Evolutionary conservation across 345 rosid species (phyloP).

Genomic region (Acer negundo): DNA sequence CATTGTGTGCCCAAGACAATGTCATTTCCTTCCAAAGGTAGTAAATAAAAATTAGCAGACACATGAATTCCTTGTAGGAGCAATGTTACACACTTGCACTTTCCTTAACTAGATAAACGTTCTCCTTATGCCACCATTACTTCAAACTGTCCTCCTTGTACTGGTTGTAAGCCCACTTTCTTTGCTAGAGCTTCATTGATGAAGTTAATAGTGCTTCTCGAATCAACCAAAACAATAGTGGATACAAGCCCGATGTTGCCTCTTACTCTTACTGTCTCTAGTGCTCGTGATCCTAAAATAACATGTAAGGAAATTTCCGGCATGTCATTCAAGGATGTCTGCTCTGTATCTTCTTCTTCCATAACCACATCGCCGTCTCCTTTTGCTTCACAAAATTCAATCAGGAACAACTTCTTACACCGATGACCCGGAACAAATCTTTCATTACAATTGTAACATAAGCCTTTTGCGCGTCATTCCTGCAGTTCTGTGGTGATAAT

Average conservation of each 20-base stretch:
- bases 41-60: background rate
- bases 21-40: background rate
- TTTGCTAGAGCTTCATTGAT: background rate
- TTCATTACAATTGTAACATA: no score
- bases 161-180: background rate
- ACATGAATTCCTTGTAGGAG: background rate
- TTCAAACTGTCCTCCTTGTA: background rate
- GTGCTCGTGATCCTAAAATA: background rate
- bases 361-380: no score
- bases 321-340: no score
- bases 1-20: no score
- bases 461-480: no score
- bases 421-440: no score
- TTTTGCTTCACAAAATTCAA: no score
- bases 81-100: background rate
- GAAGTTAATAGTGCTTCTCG: background rate
- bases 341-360: no score
- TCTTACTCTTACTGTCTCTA: background rate
- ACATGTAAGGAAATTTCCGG: background rate
- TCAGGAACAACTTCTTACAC: no score
- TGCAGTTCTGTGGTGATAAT: no score
- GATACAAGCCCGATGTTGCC: no score
- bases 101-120: background rate
- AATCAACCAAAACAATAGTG: no score
- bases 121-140: conserved; percentile 8